Conservation (phyloP, 805 yeast species). For the Candida loeiensis region DNA sequence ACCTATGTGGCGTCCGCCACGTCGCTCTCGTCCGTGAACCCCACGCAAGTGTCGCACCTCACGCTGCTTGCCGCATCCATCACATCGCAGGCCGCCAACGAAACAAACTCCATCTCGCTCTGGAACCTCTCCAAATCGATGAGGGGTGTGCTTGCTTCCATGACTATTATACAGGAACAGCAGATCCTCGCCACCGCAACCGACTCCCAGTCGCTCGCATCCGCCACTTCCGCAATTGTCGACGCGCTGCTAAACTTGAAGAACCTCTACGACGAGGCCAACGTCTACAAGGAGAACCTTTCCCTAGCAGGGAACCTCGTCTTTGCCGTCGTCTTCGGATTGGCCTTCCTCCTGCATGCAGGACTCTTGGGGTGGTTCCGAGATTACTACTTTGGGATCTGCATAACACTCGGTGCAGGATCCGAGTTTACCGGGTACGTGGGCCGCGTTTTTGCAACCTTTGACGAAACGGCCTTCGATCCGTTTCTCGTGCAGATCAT, state of each 20-base stretch:
- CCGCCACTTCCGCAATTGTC: conserved; percentile 31
- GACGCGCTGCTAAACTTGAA: conserved; percentile 31
- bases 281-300: conserved; percentile 12
- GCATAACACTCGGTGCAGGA: conserved; percentile 9
- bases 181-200: conserved; percentile 38
- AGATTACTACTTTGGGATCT: conserved; percentile 16
- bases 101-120: conserved; percentile 4
- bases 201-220: conserved; percentile 18
- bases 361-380: conserved; percentile 14
- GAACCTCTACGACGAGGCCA: conserved; percentile 26
- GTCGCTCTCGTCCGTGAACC: conserved; percentile 2
- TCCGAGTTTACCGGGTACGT: conserved; percentile 13
- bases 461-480: conserved; percentile 4
- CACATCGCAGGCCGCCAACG: conserved; percentile 1
- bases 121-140: conserved; percentile 4
- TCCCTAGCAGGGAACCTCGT: conserved; percentile 15
- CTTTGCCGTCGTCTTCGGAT: conserved; percentile 12
- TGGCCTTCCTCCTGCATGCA: conserved; percentile 10
- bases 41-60: not conserved
- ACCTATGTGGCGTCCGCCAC: conserved; percentile 3
- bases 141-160: conserved; percentile 37
- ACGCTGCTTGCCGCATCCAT: not conserved
- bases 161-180: conserved; percentile 32
- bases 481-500: conserved; percentile 11
- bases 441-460: conserved; percentile 7